A percentile compares a stretch with the other conserved stretches of the same genome.
These are phyloP conservation scores for Cotoneaster glaucophyllus DNA, from an alignment of 306 rosid species.

Conservation along the genomic window DNA sequence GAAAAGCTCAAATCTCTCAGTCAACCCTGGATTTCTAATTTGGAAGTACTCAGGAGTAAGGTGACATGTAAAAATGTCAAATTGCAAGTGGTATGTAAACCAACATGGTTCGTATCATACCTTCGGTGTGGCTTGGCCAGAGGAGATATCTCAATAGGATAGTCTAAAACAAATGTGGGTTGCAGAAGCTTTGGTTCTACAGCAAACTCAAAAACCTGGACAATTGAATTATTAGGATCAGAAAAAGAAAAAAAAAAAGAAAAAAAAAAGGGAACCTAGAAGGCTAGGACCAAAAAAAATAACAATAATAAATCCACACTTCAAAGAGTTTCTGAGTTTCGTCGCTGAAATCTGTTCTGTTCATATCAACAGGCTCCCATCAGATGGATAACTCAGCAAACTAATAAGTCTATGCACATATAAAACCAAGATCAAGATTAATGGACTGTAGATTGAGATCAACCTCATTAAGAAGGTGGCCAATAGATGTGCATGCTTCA, in stretches of 20 bases:
- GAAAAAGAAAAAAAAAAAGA: background rate
- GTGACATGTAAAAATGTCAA: background rate
- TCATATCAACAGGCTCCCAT: background rate
- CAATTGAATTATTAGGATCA: constrained; percentile 16
- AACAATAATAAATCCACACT: background rate
- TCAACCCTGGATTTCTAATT: constrained; percentile 67
- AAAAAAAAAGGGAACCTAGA: background rate
- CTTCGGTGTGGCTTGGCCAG: constrained; percentile 95
- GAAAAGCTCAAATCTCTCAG: constrained; percentile 92
- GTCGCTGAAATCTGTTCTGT: background rate
- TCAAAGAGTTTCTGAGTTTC: background rate
- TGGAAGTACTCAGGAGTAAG: constrained; percentile 20
- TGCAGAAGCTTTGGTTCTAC: constrained; percentile 93
- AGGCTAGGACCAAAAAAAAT: background rate
- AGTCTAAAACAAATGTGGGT: constrained; percentile 96
- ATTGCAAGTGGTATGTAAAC: background rate
- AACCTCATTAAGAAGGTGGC: constrained; percentile 87
- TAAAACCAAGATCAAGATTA: background rate
- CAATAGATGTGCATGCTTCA: constrained; percentile 66
- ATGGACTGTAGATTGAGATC: constrained; percentile 18
- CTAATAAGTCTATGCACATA: background rate
- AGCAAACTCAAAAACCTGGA: constrained; percentile 77
- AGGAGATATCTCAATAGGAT: constrained; percentile 94
- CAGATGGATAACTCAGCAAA: background rate
- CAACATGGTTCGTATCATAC: constrained; percentile 25